Conservation (phyloP, 352 stramenopile species). For the Globisporangium splendens region DNA sequence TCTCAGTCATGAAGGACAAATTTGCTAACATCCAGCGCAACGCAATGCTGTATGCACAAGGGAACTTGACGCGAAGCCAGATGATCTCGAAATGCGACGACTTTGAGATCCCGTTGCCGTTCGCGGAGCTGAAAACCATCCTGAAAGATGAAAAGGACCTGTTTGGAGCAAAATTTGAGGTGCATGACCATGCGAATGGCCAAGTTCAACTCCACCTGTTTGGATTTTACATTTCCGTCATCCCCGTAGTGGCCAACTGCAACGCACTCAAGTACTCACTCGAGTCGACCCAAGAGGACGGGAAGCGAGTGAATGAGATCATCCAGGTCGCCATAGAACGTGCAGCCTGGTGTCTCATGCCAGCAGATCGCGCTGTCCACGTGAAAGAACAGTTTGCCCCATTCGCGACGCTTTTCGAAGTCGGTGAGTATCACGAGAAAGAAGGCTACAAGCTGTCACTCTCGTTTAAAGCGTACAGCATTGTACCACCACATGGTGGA, state of each 20-base stretch:
- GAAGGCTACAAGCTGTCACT: slow-evolving; percentile 20
- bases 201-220: slow-evolving; percentile 28
- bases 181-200: slow-evolving; percentile 22
- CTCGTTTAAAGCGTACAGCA: slow-evolving; percentile 36
- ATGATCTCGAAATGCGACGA: slow-evolving; percentile 51
- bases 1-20: slow-evolving; percentile 49
- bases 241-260: slow-evolving; percentile 44
- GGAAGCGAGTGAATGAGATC: slow-evolving; percentile 20
- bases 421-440: slow-evolving; percentile 4
- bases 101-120: slow-evolving; percentile 33
- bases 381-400: slow-evolving; percentile 31
- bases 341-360: slow-evolving; percentile 25
- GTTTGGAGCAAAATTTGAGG: slow-evolving; percentile 29
- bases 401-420: slow-evolving; percentile 28
- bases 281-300: slow-evolving; percentile 30
- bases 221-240: slow-evolving; percentile 41
- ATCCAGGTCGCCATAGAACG: slow-evolving; percentile 20
- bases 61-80: slow-evolving; percentile 29
- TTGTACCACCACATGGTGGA: slow-evolving; percentile 23
- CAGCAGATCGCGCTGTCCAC: slow-evolving; percentile 25
- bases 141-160: slow-evolving; percentile 33
- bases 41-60: slow-evolving; percentile 27
- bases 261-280: slow-evolving; percentile 49
- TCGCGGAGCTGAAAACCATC: slow-evolving; percentile 48
- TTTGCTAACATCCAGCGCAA: slow-evolving; percentile 30